These are phyloP conservation scores for Xylaria sp. DNA, from an alignment of 2,329 filamentous ascomycete genomes.

Conservation along the genomic window DNA sequence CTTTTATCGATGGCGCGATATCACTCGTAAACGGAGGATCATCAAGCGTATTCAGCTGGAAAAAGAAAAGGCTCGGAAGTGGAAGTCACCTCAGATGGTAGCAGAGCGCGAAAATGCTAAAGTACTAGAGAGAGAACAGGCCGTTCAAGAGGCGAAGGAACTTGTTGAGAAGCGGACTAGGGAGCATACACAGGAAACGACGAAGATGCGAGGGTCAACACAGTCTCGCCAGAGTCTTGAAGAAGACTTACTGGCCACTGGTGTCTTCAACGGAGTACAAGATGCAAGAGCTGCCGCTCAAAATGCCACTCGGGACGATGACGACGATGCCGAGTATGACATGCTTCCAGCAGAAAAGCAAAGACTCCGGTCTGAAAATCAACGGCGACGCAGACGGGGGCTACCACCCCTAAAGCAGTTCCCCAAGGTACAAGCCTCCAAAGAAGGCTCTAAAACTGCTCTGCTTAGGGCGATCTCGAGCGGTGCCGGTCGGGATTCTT, in stretches of 20 bases:
- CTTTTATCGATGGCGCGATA: slow-evolving; percentile 67
- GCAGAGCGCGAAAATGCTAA: slow-evolving; percentile 45
- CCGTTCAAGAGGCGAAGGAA: slow-evolving; percentile 42
- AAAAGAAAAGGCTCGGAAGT: slow-evolving; percentile 62
- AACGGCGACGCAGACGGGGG: slow-evolving; percentile 46
- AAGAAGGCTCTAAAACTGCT: slow-evolving; percentile 49
- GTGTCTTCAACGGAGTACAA: slow-evolving; percentile 46
- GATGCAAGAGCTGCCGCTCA: slow-evolving; percentile 46
- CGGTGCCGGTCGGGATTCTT: slow-evolving; percentile 43
- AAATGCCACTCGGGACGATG: slow-evolving; percentile 39
- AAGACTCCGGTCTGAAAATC: slow-evolving; percentile 47
- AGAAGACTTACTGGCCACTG: slow-evolving; percentile 47
- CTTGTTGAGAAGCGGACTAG: slow-evolving; percentile 42
- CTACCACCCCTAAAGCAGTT: slow-evolving; percentile 45
- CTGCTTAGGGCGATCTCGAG: slow-evolving; percentile 46
- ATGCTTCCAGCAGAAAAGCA: slow-evolving; percentile 41
- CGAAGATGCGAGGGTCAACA: slow-evolving; percentile 41
- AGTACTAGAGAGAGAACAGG: slow-evolving; percentile 39
- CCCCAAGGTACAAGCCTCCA: slow-evolving; percentile 43
- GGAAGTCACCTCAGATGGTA: slow-evolving; percentile 51
- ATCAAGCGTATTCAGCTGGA: slow-evolving; percentile 63
- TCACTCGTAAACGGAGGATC: slow-evolving; percentile 60
- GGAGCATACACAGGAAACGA: slow-evolving; percentile 37
- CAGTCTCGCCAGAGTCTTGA: slow-evolving; percentile 43
- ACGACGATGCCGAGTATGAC: slow-evolving; percentile 27